Conservation (phyloP, 371 early-diverging fungal genomes). For the Mortierella sp. region DNA sequence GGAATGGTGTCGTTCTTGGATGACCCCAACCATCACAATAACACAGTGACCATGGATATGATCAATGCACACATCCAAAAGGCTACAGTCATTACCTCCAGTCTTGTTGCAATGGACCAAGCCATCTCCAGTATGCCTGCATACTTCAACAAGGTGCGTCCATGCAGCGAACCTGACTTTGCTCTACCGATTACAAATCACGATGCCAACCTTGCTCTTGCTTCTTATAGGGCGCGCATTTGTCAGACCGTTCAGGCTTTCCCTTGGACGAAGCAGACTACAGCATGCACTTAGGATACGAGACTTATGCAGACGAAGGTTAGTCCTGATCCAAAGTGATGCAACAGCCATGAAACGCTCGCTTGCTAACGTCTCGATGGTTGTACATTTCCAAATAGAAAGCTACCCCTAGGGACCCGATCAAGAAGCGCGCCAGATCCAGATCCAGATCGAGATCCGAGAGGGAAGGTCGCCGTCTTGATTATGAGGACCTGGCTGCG, state of each 20-base stretch:
- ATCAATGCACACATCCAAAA: slow-evolving; percentile 62
- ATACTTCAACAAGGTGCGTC: slow-evolving; percentile 35
- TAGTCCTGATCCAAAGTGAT: slow-evolving; percentile 1
- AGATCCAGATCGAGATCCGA: not conserved
- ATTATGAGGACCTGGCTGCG: no score
- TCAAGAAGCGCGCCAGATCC: slow-evolving; percentile 20
- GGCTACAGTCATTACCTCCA: slow-evolving; percentile 55
- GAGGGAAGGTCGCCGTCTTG: not conserved
- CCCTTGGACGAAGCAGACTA: slow-evolving; percentile 41
- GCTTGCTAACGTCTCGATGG: slow-evolving; percentile 8
- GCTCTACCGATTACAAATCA: no score
- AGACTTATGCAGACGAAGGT: slow-evolving; percentile 50
- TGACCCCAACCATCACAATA: slow-evolving; percentile 57
- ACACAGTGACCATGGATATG: slow-evolving; percentile 48
- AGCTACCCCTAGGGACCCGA: slow-evolving; percentile 38
- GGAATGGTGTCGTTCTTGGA: slow-evolving; percentile 83
- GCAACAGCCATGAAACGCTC: no score
- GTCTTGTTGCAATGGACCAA: slow-evolving; percentile 45
- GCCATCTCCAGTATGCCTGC: slow-evolving; percentile 42
- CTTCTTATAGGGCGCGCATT: slow-evolving; percentile 14
- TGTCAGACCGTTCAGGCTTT: slow-evolving; percentile 20
- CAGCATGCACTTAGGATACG: slow-evolving; percentile 45
- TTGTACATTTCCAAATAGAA: slow-evolving; percentile 33
- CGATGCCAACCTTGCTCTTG: no score
- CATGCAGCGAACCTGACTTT: no score